Conservation (phyloP, 208 protist genomes). For the Entamoeba histolytica region DNA sequence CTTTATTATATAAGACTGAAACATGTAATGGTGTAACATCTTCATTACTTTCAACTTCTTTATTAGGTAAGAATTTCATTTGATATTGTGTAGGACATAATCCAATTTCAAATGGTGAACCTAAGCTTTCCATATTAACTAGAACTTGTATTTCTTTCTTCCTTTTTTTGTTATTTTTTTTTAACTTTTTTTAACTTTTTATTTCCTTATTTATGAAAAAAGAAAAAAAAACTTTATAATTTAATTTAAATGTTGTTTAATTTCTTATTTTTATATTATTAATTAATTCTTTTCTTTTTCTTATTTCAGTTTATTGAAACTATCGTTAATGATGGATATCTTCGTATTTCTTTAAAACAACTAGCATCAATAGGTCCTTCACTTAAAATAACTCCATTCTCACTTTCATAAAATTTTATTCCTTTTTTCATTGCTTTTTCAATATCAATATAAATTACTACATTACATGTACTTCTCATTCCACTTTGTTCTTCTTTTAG, state of each 20-base stretch:
- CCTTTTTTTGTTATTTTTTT: too few relatives aligned
- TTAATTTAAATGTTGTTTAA: too few relatives aligned
- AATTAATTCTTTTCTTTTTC: too few relatives aligned
- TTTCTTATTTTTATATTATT: too few relatives aligned
- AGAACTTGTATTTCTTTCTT: too few relatives aligned
- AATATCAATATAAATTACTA: not conserved
- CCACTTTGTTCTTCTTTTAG: not conserved
- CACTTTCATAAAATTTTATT: not conserved
- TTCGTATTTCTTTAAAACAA: not conserved
- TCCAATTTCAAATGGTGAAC: not conserved
- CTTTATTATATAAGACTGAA: not conserved
- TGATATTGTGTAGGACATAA: not conserved
- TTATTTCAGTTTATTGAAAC: not conserved
- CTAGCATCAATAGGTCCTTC: not conserved
- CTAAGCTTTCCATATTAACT: not conserved
- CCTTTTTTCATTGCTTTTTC: not conserved
- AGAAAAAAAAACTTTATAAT: too few relatives aligned
- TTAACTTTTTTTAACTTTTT: too few relatives aligned
- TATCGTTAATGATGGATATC: not conserved
- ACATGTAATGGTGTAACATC: not conserved
- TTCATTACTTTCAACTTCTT: not conserved
- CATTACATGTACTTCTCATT: not conserved
- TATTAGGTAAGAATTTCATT: not conserved
- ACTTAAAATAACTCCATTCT: not conserved
- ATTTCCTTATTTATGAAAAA: too few relatives aligned